Evolutionary conservation across 2,329 filamentous ascomycete species (phyloP).

Genomic region (Penicillium sp.): DNA sequence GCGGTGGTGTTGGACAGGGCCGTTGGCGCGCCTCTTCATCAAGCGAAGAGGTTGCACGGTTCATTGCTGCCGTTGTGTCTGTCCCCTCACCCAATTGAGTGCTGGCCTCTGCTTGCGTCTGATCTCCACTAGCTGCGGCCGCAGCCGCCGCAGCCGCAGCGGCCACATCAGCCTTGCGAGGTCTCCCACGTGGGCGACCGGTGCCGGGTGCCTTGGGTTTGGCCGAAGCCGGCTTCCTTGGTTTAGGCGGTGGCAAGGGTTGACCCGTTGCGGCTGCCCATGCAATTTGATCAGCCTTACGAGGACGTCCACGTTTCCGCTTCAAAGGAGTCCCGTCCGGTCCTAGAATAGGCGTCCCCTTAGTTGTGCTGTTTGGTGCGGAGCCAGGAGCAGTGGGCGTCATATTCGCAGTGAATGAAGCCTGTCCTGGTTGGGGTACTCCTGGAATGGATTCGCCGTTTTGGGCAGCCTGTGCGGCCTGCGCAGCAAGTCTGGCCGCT

Average conservation of each 20-base stretch:
- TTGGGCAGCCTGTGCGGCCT: slow-evolving; percentile 14
- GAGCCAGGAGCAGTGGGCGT: slow-evolving; percentile 11
- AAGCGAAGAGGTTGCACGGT: slow-evolving; percentile 3
- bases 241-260: slow-evolving; percentile 12
- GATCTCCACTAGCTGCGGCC: slow-evolving; percentile 17
- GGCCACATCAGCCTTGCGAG: slow-evolving; percentile 28
- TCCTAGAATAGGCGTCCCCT: slow-evolving; percentile 13
- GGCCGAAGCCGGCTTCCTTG: slow-evolving; percentile 3
- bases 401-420: slow-evolving; percentile 19
- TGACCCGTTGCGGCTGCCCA: slow-evolving; percentile 18
- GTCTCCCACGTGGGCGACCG: slow-evolving; percentile 28
- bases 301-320: slow-evolving; percentile 27
- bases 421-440: slow-evolving; percentile 14
- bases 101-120: slow-evolving; percentile 7
- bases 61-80: slow-evolving; percentile 8
- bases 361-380: slow-evolving; percentile 4
- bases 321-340: slow-evolving; percentile 22
- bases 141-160: slow-evolving; percentile 23
- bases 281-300: slow-evolving; percentile 23
- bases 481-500: slow-evolving; percentile 16
- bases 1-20: slow-evolving; percentile 16
- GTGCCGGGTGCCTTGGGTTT: slow-evolving; percentile 23
- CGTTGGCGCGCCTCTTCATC: slow-evolving; percentile 16
- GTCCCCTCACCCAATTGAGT: slow-evolving; percentile 4
- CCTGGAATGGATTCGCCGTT: slow-evolving; percentile 13